These are phyloP conservation scores for Aspergillus cejpii DNA, from an alignment of 2,329 filamentous ascomycete species.

Conservation along the genomic window DNA sequence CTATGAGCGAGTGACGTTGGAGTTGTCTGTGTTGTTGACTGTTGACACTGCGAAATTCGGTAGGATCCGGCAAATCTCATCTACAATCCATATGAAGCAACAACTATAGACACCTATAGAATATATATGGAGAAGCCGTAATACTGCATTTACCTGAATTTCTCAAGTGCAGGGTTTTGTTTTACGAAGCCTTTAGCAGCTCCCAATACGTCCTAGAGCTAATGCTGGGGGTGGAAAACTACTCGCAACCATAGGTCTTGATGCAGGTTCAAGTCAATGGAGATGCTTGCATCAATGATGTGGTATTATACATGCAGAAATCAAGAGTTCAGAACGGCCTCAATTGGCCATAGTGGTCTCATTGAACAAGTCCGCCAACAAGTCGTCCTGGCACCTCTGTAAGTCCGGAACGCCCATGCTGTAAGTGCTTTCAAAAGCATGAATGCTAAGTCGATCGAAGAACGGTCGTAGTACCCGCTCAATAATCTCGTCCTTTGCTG, in stretches of 20 bases:
- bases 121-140: no score
- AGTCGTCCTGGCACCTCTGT: slow-evolving; percentile 55
- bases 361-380: slow-evolving; percentile 72
- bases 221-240: not conserved
- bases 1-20: slow-evolving; percentile 12
- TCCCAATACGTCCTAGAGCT: not conserved
- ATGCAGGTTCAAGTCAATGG: no score
- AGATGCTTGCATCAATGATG: not conserved
- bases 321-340: slow-evolving; percentile 7
- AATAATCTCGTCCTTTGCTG: slow-evolving; percentile 57
- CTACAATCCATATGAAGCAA: not conserved
- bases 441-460: slow-evolving; percentile 86
- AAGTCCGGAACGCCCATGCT: slow-evolving; percentile 66
- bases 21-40: slow-evolving; percentile 5
- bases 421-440: slow-evolving; percentile 88
- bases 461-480: slow-evolving; percentile 77
- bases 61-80: slow-evolving; percentile 14
- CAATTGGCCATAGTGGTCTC: slow-evolving; percentile 54
- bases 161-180: not conserved
- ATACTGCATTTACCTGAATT: not conserved
- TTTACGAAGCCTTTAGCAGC: not conserved
- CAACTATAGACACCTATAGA: not conserved
- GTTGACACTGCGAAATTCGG: slow-evolving; percentile 13
- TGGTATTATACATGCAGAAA: not conserved
- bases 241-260: not conserved